Conservation (phyloP, 345 rosid species). For the Pistacia atlantica region DNA sequence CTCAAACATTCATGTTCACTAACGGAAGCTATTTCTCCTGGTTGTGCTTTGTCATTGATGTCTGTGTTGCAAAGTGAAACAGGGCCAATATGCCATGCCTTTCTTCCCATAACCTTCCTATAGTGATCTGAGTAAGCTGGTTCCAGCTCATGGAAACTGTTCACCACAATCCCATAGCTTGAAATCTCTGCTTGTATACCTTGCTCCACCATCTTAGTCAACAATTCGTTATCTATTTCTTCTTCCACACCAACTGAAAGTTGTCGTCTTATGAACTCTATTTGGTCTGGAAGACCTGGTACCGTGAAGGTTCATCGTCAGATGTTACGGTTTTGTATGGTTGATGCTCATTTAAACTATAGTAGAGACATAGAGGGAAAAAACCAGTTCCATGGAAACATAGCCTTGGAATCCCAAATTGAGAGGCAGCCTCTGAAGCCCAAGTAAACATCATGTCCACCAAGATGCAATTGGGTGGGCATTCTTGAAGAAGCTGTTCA, state of each 20-base stretch:
- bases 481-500: constrained; percentile 31
- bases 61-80: constrained; percentile 20
- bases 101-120: constrained; percentile 13
- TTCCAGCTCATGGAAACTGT: constrained; percentile 27
- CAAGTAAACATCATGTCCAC: constrained; percentile 39
- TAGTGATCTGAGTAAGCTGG: constrained; percentile 24
- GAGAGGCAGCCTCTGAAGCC: constrained; percentile 30
- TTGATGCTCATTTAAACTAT: constrained; percentile 4
- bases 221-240: background rate
- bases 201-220: background rate
- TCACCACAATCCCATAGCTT: constrained; percentile 23
- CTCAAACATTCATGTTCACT: constrained; percentile 15
- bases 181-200: constrained; percentile 1
- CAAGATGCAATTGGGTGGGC: constrained; percentile 33
- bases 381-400: constrained; percentile 38
- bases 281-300: constrained; percentile 37
- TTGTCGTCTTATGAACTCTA: constrained; percentile 25
- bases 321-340: constrained; percentile 29
- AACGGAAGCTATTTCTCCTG: constrained; percentile 21
- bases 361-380: constrained; percentile 16
- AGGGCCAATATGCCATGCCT: constrained; percentile 24
- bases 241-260: background rate
- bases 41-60: constrained; percentile 18
- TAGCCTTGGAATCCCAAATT: constrained; percentile 38
- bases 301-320: constrained; percentile 32